Evolutionary conservation across 495 filamentous ascomycete species (phyloP), one percentile per base, ranked within the genome.

Genomic region (Amniculicola lignicola): DNA sequence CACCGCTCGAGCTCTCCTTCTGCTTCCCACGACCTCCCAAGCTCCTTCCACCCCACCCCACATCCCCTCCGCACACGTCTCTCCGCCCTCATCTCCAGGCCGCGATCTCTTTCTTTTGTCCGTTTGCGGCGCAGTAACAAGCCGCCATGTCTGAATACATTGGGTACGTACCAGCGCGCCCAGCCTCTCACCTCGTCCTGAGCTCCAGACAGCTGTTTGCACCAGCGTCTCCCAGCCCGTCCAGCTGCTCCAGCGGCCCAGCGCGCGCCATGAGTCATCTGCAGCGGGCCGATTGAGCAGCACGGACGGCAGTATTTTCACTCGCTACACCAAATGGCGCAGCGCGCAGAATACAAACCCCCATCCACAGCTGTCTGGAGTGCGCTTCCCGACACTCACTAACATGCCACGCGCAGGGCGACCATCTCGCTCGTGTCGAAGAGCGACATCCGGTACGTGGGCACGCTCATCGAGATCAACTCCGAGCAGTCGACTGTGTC

Each of bases 391-490:
- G n/a, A n/a, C 59, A 57, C 23, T 21, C 15, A 18, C 40, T 58
- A 27, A 62, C 44, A 15, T 25, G n/a, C 36, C 29, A 9, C 23
- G 21, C 41, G 42, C 63, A 90, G 88, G 61, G 77, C 87, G 48
- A 79, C 83, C 45, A 92, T 92, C 71, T 89, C 86, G 27, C 77
- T 99, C 71, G 90, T 99, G 72, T 97, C 94, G 16, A 94, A 89
- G 74, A 94, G 91, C 71, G 90, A 96, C 72, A 96, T 99, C 73
- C 87, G 90, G 88, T 98, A 98, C 78, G 89, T 95, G 61, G 93
- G 93, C 57, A 90, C 87, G 38, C 81, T 99, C 27, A 89, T 96
- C 75, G 89, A 96, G 70, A 97, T 99, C 83, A 96, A 94, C 73
- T 95, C 93, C 41, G 90, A 96, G 69, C 86, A 85, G 52, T 90